Evolutionary conservation across 345 rosid genomes (phyloP).

Genomic region (Gossypium thurberi): DNA sequence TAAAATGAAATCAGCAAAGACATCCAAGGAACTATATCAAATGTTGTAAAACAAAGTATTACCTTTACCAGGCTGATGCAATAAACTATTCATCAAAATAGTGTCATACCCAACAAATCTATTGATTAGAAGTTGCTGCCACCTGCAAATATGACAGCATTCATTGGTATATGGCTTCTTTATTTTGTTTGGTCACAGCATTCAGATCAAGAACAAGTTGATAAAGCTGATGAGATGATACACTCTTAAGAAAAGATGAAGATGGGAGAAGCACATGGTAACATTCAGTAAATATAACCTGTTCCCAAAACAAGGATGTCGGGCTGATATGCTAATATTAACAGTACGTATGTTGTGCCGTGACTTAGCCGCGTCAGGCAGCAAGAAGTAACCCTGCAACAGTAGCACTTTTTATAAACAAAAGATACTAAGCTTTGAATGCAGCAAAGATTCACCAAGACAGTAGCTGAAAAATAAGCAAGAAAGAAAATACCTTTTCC

Average conservation of each 20-base stretch:
- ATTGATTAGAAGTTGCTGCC: slow-evolving; percentile 98
- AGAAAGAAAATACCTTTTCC: slow-evolving; percentile 63
- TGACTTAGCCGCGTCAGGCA: slow-evolving; percentile 81
- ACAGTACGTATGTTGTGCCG: slow-evolving; percentile 75
- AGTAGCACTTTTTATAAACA: background rate
- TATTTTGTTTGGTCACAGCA: background rate
- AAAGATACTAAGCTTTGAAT: background rate
- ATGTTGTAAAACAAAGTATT: slow-evolving; percentile 12
- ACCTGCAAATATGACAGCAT: slow-evolving; percentile 47
- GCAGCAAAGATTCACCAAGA: slow-evolving; percentile 5
- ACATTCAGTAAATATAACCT: slow-evolving; percentile 40
- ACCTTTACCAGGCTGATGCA: slow-evolving; percentile 89
- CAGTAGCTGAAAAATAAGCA: background rate
- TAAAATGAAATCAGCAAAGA: background rate
- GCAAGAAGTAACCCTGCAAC: slow-evolving; percentile 80
- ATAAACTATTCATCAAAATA: slow-evolving; percentile 92
- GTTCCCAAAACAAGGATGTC: slow-evolving; percentile 97
- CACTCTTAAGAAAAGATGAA: background rate
- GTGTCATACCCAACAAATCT: slow-evolving; percentile 99
- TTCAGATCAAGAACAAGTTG: background rate
- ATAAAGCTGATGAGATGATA: background rate
- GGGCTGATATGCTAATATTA: slow-evolving; percentile 84
- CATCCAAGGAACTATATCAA: background rate
- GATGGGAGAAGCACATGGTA: background rate
- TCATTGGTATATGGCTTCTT: background rate